Percentiles rank a stretch among this genome's conserved stretches.
Evolutionary conservation across 768 basidiomycete genomes (phyloP).

Genomic region (Steccherinum ochraceum): DNA sequence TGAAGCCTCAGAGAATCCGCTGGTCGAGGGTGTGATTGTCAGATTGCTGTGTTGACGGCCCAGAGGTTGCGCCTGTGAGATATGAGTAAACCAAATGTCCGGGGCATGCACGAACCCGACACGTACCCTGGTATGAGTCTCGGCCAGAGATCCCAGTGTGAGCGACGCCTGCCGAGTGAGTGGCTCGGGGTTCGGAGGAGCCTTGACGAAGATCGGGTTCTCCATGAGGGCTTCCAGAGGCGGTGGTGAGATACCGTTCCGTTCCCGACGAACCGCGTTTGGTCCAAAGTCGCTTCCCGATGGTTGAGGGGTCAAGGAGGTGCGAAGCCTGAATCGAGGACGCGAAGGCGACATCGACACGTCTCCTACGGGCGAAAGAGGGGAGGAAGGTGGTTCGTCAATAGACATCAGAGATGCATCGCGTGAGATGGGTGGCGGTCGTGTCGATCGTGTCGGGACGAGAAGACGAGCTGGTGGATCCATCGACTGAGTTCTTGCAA

Average conservation of each 20-base stretch:
- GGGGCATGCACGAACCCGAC: no score
- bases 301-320: constrained; percentile 68
- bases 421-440: constrained; percentile 30
- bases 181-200: constrained; percentile 30
- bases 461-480: constrained; percentile 38
- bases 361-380: constrained; percentile 28
- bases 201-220: constrained; percentile 66
- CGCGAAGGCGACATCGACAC: constrained; percentile 44
- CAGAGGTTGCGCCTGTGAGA: constrained; percentile 43
- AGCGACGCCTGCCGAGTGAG: constrained; percentile 29
- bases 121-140: constrained; percentile 51
- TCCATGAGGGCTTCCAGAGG: constrained; percentile 52
- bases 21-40: constrained; percentile 40
- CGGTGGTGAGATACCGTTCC: constrained; percentile 66
- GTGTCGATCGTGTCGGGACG: constrained; percentile 13
- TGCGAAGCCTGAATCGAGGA: constrained; percentile 54
- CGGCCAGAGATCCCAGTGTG: constrained; percentile 25
- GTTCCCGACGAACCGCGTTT: constrained; percentile 30
- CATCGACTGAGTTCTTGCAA: constrained; percentile 65
- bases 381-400: constrained; percentile 24
- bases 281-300: constrained; percentile 37
- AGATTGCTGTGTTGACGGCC: constrained; percentile 38
- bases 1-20: constrained; percentile 16
- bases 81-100: no score
- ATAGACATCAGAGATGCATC: constrained; percentile 33